These are phyloP conservation scores for Neophaeococcomyces aloes DNA, from an alignment of 2,329 filamentous ascomycete genomes.

Conservation along the genomic window DNA sequence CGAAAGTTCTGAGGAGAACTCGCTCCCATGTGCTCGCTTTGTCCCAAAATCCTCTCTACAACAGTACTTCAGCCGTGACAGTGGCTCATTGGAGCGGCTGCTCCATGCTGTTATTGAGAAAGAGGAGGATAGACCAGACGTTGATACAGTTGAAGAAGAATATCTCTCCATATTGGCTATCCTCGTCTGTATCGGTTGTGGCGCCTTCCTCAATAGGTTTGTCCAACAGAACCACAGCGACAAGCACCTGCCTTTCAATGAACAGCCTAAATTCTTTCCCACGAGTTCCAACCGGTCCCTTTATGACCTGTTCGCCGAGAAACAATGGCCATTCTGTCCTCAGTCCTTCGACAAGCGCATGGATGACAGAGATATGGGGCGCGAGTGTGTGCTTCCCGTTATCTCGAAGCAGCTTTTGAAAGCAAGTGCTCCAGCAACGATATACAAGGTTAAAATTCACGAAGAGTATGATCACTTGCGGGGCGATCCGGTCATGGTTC, in stretches of 20 bases:
- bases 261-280: conserved; percentile 16
- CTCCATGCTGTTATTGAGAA: conserved; percentile 1
- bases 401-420: conserved; percentile 13
- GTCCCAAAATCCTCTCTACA: conserved; percentile 8
- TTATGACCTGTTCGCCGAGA: conserved; percentile 21
- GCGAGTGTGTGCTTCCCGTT: conserved; percentile 23
- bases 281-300: conserved; percentile 13
- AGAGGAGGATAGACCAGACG: background rate
- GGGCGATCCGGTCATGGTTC: conserved; percentile 18
- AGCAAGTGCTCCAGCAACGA: conserved; percentile 14
- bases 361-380: conserved; percentile 17
- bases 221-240: conserved; percentile 13
- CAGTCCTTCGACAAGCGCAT: conserved; percentile 17
- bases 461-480: conserved; percentile 21
- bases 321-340: conserved; percentile 24
- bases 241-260: conserved; percentile 18
- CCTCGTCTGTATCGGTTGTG: conserved; percentile 12
- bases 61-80: conserved; percentile 5
- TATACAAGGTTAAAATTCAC: conserved; percentile 22
- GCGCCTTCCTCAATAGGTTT: conserved; percentile 13
- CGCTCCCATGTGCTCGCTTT: conserved; percentile 1
- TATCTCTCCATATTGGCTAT: conserved; percentile 16
- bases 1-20: background rate
- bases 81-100: background rate
- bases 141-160: conserved; percentile 4